Base-by-base conservation (phyloP, 176 grass and related monocot genomes). In the Bonia amplexicaulis region DNA sequence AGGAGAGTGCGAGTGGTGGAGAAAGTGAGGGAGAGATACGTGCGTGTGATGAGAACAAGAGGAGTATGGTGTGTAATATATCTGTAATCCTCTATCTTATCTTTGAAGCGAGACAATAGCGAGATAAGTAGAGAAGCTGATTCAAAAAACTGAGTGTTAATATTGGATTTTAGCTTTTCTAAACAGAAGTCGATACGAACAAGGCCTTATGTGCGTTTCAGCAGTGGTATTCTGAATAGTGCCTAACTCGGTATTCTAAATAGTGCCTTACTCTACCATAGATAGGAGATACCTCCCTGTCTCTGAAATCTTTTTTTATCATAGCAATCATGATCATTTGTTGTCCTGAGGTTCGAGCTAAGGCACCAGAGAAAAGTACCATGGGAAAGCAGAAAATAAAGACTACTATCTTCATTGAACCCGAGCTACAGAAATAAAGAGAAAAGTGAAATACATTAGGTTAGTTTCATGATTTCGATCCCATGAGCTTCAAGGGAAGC, bases 1-100 rank as follows among this genome's bases (percentile, higher is more conserved):
- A 37, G 0, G 0, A 37, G 35, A 5, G 4, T 6, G 35, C 0
- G 5, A 37, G 35, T 37, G 5, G 0, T 37, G 35, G 5, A 37
- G 35, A 37, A 37, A 37, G 35, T 37, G 35, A 35, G 4, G 31
- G 0, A 37, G 35, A 37, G 35, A 37, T 37, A 37, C 0, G 0
- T 37, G 35, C 0, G 5, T 5, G 0, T 37, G 0, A 37, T 5
- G 0, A 6, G 5, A 37, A 5, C 0, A 37, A 37, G 5, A 35
- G 35, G 35, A 37, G 35, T 37, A 37, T 4, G 5, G 0, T 37
- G 5, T 3, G 5, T 37, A 0, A 37, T 37, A 5, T 0, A 37
- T 0, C 0, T 37, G 5, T 6, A 4, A 37, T 37, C 5, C 5
- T 6, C 0, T 6, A 5, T 37, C 5, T 37, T 37, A 37, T 37